Evolutionary conservation across 2,329 filamentous ascomycete species (phyloP), one percentile per base, ranked within the genome.

Genomic region (Penicillium sp.): DNA sequence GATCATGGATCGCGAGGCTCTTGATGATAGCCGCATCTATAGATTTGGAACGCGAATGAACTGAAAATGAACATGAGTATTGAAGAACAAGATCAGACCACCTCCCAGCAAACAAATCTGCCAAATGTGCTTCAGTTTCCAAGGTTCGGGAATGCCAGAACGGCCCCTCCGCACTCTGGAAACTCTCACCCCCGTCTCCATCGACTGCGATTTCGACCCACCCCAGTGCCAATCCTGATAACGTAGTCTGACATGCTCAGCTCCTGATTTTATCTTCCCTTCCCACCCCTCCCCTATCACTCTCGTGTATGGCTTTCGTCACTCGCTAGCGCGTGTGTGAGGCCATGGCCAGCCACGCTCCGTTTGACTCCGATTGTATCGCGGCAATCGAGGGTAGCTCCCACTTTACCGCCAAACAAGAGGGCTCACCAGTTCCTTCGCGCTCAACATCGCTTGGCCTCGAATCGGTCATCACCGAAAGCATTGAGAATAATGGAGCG

Each of bases 331-430:
- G 56, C 59, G 57, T 58, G 60, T 63, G 57, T 56, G 58, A 67
- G 68, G 68, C 64, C 60, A 71, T 71, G 68, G 62, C 67, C 63
- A 64, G 57, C 58, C 65, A 59, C 65, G 56, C 63, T 54, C 59
- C 66, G 57, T 55, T 47, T 45, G 49, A 51, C 15, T 45, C 55
- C 44, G 60, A 63, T 44, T 57, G 68, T 67, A 58, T 61, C 57
- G 59, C 64, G 43, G 44, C 38, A 48, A 48, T 51, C 21, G 51
- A 60, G 13, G 48, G 16, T 45, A 51, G 34, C 44, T 51, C 59
- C n/a, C 49, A 49, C n/a, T 42, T 51, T 23, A 49, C 54, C 45
- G 47, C 48, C 42, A 42, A 62, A 53, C 49, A 59, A 28, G 64
- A 70, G 38, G 60, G 62, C 31, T 67, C 66, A 16, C 63, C 68